phyloP scores from a whole-genome alignment of 1,284 basidiomycete genomes.

The Sparassis latifolia region DNA sequence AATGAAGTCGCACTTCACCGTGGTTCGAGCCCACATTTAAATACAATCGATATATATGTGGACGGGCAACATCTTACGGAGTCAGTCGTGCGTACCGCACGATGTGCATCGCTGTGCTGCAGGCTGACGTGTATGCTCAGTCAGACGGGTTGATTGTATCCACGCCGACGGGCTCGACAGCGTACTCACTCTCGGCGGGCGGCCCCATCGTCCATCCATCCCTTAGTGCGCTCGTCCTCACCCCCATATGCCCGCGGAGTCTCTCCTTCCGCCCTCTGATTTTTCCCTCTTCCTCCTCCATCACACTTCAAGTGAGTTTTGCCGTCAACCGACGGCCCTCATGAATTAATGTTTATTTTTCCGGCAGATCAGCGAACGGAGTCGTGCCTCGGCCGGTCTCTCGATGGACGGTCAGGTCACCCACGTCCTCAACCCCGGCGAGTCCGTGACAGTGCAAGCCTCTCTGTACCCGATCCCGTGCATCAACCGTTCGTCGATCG shows the following conservation, averaged over 20 bases:
- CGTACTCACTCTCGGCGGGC: slow-evolving; percentile 93
- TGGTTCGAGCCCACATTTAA: slow-evolving; percentile 87
- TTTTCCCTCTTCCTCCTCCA: slow-evolving; percentile 78
- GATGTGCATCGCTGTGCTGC: background rate
- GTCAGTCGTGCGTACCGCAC: slow-evolving; percentile 70
- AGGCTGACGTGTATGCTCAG: slow-evolving; percentile 31
- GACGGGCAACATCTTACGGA: slow-evolving; percentile 94
- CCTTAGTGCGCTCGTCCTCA: slow-evolving; percentile 83
- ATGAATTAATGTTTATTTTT: too few relatives aligned
- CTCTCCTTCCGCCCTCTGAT: slow-evolving; percentile 90
- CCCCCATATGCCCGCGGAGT: slow-evolving; percentile 92
- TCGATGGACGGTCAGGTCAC: slow-evolving; percentile 91
- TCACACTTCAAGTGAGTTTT: slow-evolving; percentile 71
- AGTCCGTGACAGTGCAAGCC: slow-evolving; percentile 80
- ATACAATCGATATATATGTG: slow-evolving; percentile 93
- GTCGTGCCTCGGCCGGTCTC: slow-evolving; percentile 82
- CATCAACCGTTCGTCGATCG: slow-evolving; percentile 77
- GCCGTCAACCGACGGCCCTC: background rate
- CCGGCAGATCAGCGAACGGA: slow-evolving; percentile 74
- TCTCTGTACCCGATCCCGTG: slow-evolving; percentile 91
- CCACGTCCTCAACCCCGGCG: slow-evolving; percentile 74
- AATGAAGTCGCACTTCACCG: slow-evolving; percentile 94
- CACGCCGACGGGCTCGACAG: slow-evolving; percentile 95
- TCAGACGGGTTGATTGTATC: slow-evolving; percentile 94
- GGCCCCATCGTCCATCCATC: slow-evolving; percentile 96